Evolutionary conservation across 768 basidiomycete species (phyloP), one percentile per base, ranked within the genome.

Genomic region (Serendipita vermifera): DNA sequence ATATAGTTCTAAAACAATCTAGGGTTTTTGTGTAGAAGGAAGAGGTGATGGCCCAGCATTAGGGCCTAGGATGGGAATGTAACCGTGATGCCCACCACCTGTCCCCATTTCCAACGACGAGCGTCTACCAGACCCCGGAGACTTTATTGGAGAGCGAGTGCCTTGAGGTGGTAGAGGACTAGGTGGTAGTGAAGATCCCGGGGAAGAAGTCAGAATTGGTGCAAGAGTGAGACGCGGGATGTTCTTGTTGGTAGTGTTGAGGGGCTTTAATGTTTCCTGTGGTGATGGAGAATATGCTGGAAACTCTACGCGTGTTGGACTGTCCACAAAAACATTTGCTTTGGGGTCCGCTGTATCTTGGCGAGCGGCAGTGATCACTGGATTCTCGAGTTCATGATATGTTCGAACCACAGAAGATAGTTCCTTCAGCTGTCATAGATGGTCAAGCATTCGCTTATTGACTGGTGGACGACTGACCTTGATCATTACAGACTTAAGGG

Each of bases 311-410:
- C n/a, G 24, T 9, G 46, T n/a, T 13, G 46, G 46, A 26, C 46
- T 51, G 29, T 51, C 46, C 9, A 27, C 26, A 29, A 20, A 51
- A n/a, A 51, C 20, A 29, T 51, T 22, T 22, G n/a, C 20, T 15
- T 51, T 22, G 5, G 46, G 32, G 24, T 51, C 46, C 22, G 32
- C 22, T 5, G 46, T 51, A 51, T 51, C 27, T 22, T 51, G 46
- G n/a, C 46, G 46, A 5, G 46, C 26, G 17, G 46, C 32, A 13
- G 17, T 29, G 29, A 51, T 27, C 15, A 51, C 27, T 9, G 46
- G 46, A 31, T 51, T 51, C 46, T 51, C 46, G 15, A 51, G 46
- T 31, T 51, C 46, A 51, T 51, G 46, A 29, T 51, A 51, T 7
- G 46, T 31, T 51, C 46, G 11, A 4, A 51, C 29, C 22, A 31